Conservation (phyloP, 2,329 filamentous ascomycete species). For the Coleophoma eucalyptorum region DNA sequence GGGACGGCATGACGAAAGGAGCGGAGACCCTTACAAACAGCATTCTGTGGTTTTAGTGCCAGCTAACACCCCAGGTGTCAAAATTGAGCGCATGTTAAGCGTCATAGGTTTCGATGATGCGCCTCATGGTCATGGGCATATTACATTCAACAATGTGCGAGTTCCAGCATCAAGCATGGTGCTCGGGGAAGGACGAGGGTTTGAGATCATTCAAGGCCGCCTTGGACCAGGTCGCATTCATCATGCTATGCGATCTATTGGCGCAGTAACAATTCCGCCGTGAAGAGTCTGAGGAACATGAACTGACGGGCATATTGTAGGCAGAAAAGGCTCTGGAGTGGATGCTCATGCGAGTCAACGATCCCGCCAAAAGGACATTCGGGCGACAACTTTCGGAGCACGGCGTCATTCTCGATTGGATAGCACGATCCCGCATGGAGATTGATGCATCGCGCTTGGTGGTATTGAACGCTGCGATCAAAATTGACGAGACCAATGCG, state of each 20-base stretch:
- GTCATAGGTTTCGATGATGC: slow-evolving; percentile 10
- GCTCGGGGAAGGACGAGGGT: slow-evolving; percentile 84
- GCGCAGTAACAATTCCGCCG: slow-evolving; percentile 43
- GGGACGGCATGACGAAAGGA: slow-evolving; percentile 76
- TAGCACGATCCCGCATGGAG: slow-evolving; percentile 83
- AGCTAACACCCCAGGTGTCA: slow-evolving; percentile 73
- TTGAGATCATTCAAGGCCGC: slow-evolving; percentile 94
- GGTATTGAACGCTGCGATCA: slow-evolving; percentile 87
- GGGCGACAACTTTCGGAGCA: slow-evolving; percentile 80
- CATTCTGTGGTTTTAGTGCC: slow-evolving; percentile 89
- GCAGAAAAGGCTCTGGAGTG: slow-evolving; percentile 82
- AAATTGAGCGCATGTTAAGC: slow-evolving; percentile 72
- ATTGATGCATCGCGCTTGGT: slow-evolving; percentile 84
- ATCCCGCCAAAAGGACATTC: slow-evolving; percentile 81
- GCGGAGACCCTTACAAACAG: slow-evolving; percentile 77
- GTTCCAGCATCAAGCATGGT: slow-evolving; percentile 79
- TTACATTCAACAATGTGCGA: slow-evolving; percentile 80
- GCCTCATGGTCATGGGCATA: slow-evolving; percentile 53
- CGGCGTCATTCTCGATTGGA: slow-evolving; percentile 87
- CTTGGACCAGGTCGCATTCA: slow-evolving; percentile 95
- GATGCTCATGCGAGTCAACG: slow-evolving; percentile 88
- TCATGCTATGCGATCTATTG: slow-evolving; percentile 91
- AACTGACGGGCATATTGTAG: too few species aligned
- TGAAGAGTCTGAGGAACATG: too few species aligned
- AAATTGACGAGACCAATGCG: slow-evolving; percentile 81